A percentile compares a stretch with the other conserved stretches of the same genome.
phyloP scores from a whole-genome alignment of 176 grass and related monocot genomes.

The Stipa capillata region DNA sequence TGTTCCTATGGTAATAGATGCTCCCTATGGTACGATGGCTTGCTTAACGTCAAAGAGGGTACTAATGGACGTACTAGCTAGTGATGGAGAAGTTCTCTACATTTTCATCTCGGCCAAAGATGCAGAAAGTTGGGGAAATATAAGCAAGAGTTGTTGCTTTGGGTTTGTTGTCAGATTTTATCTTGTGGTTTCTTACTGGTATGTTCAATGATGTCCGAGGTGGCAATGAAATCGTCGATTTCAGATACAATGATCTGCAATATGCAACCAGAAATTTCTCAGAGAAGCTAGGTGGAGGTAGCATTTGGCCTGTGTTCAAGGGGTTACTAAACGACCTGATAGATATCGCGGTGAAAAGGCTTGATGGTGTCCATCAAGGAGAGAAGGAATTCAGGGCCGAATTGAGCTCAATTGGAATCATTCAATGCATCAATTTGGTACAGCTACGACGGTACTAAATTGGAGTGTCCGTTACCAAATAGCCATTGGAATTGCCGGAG shows the following conservation, averaged over 20 bases:
- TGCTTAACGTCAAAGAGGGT: slow-evolving; percentile 24
- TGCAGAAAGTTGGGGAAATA: not conserved
- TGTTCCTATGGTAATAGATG: slow-evolving; percentile 34
- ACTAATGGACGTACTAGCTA: not conserved
- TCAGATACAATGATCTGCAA: slow-evolving; percentile 23
- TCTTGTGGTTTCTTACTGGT: not conserved
- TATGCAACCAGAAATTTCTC: slow-evolving; percentile 30
- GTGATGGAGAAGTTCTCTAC: slow-evolving; percentile 16
- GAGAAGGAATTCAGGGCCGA: slow-evolving; percentile 48
- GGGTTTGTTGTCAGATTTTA: not conserved
- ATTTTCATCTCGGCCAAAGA: slow-evolving; percentile 40
- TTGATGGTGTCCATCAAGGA: slow-evolving; percentile 5
- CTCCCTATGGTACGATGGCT: slow-evolving; percentile 29
- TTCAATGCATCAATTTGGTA: slow-evolving; percentile 44
- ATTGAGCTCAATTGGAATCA: slow-evolving; percentile 39
- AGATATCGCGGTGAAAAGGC: slow-evolving; percentile 29
- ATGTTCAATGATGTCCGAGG: not conserved
- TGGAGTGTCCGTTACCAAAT: slow-evolving; percentile 28
- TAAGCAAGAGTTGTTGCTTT: not conserved
- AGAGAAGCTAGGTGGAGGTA: slow-evolving; percentile 29
- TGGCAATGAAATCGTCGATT: not conserved
- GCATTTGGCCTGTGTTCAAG: slow-evolving; percentile 40
- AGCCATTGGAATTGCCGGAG: not conserved
- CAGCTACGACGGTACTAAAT: not conserved
- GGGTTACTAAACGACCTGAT: slow-evolving; percentile 10